These are phyloP conservation scores for Trametopsis cervina DNA, from an alignment of 768 basidiomycete genomes.

Conservation along the genomic window DNA sequence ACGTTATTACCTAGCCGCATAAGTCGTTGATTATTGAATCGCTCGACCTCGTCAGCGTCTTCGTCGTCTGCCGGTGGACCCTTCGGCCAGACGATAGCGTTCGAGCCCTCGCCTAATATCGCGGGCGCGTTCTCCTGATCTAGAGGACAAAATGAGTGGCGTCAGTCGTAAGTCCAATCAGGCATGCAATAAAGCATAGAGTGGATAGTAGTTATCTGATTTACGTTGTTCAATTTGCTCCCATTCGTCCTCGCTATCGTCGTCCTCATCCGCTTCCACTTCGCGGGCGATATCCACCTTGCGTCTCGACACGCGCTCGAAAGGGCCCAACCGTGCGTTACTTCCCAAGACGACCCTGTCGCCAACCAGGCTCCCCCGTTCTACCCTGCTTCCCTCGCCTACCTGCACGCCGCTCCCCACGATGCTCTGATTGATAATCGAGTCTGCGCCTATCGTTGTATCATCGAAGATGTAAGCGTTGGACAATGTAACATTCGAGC, in stretches of 20 bases:
- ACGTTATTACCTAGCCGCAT: constrained; percentile 80
- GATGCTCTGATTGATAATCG: constrained; percentile 71
- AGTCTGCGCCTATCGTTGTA: constrained; percentile 61
- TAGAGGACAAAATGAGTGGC: constrained; percentile 17
- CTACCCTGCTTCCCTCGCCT: constrained; percentile 58
- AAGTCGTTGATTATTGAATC: constrained; percentile 57
- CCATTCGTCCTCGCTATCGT: constrained; percentile 31
- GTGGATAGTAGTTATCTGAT: constrained; percentile 17
- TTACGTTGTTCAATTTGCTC: constrained; percentile 63
- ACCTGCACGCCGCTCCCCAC: constrained; percentile 74
- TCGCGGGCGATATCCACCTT: constrained; percentile 21
- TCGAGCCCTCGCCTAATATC: constrained; percentile 59
- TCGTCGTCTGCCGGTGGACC: constrained; percentile 52
- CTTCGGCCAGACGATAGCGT: constrained; percentile 80
- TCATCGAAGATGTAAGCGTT: constrained; percentile 83
- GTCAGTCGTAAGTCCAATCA: background rate
- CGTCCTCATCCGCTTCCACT: constrained; percentile 24
- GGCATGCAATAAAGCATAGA: background rate
- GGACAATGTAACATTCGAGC: constrained; percentile 57
- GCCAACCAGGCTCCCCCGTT: constrained; percentile 72
- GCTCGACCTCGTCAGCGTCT: constrained; percentile 58
- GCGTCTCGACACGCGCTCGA: constrained; percentile 65
- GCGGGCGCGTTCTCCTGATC: constrained; percentile 42
- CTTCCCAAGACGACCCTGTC: constrained; percentile 78
- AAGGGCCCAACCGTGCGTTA: constrained; percentile 56